Evolutionary conservation across 2,329 filamentous ascomycete genomes (phyloP), one percentile per base, ranked within the genome.

Genomic region (Ophiocordyceps camponoti-rufipedis): DNA sequence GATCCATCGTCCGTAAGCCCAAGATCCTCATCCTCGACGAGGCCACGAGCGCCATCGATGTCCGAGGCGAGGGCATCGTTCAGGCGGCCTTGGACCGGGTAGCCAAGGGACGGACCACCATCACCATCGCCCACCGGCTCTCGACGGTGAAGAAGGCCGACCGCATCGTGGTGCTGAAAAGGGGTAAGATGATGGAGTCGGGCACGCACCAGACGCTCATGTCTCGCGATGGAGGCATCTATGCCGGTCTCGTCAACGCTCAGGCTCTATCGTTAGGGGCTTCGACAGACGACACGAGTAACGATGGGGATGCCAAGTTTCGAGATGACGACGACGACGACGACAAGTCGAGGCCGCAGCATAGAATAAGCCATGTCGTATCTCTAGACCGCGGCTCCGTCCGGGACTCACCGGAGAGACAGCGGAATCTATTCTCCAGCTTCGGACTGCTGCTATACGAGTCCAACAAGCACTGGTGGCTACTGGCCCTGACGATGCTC

Each of bases 121-220:
- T 87, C 48, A 76, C 81, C 18, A 82, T 88, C 51, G 82, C 84
- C 1, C 81, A 87, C 59, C 69, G 82, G 4, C 66, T 87, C 3
- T 83, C 80, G 0, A 87, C 82, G 0, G 82, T 86, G 54, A 80
- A 78, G 58, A 76, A 82, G 50, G 85, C 85, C 4, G 81, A 93
- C 55, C 75, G 78, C 35, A 93, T 93, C 45, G 67, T 87, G 8
- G 85, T 93, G 1, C 61, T 93, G 45, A 71, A 80, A 43, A 74
- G 80, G 52, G 86, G 86, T 2, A 63, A 70, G 45, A 74, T 86
- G 0, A 70, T 81, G 9, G 85, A 94, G 58, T 67, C 80, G 52
- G 86, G 86, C 0, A 85, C 74, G 0, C 86, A 94, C 51, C 75
- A 85, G 7, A 72, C 76, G 41, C 70, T 94, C 0, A 66, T 93